Base-by-base conservation (phyloP, 352 stramenopile genomes). In the Phytophthora pistaciae region DNA sequence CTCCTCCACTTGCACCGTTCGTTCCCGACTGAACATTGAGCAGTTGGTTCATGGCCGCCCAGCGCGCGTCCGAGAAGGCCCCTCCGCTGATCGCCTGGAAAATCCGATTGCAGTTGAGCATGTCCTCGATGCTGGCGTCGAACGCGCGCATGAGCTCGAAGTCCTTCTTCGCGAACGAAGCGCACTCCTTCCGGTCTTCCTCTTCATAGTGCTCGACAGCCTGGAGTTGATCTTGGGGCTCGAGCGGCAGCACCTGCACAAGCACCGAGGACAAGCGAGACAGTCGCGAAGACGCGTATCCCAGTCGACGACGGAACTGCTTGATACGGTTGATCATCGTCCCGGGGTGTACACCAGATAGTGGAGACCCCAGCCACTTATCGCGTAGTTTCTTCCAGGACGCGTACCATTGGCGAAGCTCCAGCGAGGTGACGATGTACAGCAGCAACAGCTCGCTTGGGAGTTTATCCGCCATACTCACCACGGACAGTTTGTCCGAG, bases 291-390 rank as follows among this genome's bases (percentile, higher is more conserved):
- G 80, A 79, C 1, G 83, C 79, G 29, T 80, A 74, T 9, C 67
- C 64, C 14, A 93, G 42, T 20, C 85, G 77, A 2, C 83, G 80
- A 40, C 79, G 76, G 33, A 91, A 91, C 54, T 89, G 83, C 46
- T 84, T 87, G 7, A 91, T 75, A 25, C 82, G 79, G 46, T 81
- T 88, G 14, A 87, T 62, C n/a, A 91, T 78, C 1, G 78, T 69
- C 21, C 72, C 79, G 20, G 82, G 72, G 60, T 91, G 84, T 5
- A 91, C 61, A 6, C 64, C 64, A 10, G 70, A 49, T 3, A 93
- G 44, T 5, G 80, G 79, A 1, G 79, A 66, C 0, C 64, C 64
- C 13, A 79, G 36, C 85, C 83, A 91, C 53, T 90, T 91, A 0
- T 72, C 66, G 20, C 80, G 78, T 16, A 90, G 25, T 10, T 69